These are phyloP conservation scores for Yamadazyma membranifaciens DNA, from an alignment of 1,139 yeast species.

Conservation along the genomic window DNA sequence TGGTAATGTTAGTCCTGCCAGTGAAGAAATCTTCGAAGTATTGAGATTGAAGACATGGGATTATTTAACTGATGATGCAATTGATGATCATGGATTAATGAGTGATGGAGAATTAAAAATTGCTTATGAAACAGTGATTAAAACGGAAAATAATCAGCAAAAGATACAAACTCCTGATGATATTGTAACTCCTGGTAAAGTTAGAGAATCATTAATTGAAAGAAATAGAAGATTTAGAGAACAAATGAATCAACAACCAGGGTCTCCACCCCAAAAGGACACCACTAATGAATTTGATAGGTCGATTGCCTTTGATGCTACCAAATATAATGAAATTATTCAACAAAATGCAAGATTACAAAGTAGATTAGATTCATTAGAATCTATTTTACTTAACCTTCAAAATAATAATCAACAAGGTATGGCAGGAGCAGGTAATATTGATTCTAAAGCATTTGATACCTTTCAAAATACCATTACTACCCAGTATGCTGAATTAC, in stretches of 20 bases:
- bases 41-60: slow-evolving; percentile 55
- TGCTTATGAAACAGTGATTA: slow-evolving; percentile 13
- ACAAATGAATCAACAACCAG: background rate
- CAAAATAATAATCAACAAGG: background rate
- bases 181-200: slow-evolving; percentile 21
- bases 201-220: slow-evolving; percentile 32
- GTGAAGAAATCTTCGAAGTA: slow-evolving; percentile 60
- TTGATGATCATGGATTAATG: slow-evolving; percentile 56
- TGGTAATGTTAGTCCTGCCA: slow-evolving; percentile 36
- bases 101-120: slow-evolving; percentile 41
- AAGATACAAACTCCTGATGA: slow-evolving; percentile 1
- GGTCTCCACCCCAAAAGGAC: background rate
- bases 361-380: slow-evolving; percentile 8
- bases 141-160: slow-evolving; percentile 2
- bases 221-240: slow-evolving; percentile 7
- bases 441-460: slow-evolving; percentile 12
- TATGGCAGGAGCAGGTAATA: background rate
- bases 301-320: background rate
- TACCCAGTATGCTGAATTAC: slow-evolving; percentile 36
- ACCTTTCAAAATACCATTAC: slow-evolving; percentile 28
- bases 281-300: background rate
- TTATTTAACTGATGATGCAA: slow-evolving; percentile 52
- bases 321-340: slow-evolving; percentile 5
- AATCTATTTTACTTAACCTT: slow-evolving; percentile 6
- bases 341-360: slow-evolving; percentile 7